phyloP scores from a whole-genome alignment of 2,329 filamentous ascomycete genomes.

The Chaetomiaceae sp. region DNA sequence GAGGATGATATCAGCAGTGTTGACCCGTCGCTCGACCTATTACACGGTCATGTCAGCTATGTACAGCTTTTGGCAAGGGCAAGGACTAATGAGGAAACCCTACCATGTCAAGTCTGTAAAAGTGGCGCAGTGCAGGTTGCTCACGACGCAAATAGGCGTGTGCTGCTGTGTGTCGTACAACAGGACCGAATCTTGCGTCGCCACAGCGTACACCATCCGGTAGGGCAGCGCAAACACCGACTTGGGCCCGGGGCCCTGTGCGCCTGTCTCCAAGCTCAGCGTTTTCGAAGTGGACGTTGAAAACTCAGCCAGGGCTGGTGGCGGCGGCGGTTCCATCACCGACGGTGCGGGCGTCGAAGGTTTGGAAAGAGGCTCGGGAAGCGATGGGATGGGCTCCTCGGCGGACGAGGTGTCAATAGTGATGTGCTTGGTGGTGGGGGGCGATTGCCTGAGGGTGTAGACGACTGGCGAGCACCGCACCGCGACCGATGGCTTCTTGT shows the following conservation, averaged over 20 bases:
- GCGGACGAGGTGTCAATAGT: constrained; percentile 88
- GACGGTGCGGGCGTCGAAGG: constrained; percentile 51
- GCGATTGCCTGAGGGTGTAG: constrained; percentile 69
- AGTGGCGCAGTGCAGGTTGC: constrained; percentile 93
- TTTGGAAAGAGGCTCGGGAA: constrained; percentile 75
- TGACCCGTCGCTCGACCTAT: constrained; percentile 45
- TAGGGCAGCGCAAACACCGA: constrained; percentile 82
- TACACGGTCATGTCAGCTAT: constrained; percentile 26
- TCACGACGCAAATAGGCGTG: constrained; percentile 87
- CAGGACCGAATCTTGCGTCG: constrained; percentile 89
- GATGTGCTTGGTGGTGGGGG: constrained; percentile 73
- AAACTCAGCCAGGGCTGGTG: constrained; percentile 44
- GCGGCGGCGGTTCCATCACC: constrained; percentile 78
- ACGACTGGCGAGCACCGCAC: constrained; percentile 89
- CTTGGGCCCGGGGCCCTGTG: constrained; percentile 52
- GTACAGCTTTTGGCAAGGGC: neutral
- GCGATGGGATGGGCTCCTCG: constrained; percentile 73
- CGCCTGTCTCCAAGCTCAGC: constrained; percentile 39
- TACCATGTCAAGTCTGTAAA: constrained; percentile 97
- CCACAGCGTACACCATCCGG: constrained; percentile 92
- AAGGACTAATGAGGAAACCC: constrained; percentile 34
- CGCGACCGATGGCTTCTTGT: constrained; percentile 96
- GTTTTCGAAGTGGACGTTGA: constrained; percentile 48
- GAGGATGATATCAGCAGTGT: constrained; percentile 89
- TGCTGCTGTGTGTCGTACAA: constrained; percentile 97